These are phyloP conservation scores for Thelephora terrestris DNA, from an alignment of 1,284 basidiomycete genomes.

Conservation along the genomic window DNA sequence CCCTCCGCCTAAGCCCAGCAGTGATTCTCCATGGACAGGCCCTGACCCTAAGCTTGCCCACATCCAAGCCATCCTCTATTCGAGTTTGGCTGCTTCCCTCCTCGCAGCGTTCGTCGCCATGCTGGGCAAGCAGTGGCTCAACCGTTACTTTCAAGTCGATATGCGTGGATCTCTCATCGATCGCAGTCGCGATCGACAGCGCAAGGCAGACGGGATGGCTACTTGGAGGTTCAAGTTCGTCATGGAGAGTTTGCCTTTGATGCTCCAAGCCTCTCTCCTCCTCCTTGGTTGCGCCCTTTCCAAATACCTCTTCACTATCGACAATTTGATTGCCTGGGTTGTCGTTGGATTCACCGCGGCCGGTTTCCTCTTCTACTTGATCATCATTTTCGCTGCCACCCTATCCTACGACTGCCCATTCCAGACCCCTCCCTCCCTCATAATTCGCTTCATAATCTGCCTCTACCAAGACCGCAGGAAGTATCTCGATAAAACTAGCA, in stretches of 20 bases:
- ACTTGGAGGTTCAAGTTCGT: conserved; percentile 2
- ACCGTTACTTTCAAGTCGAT: too few relatives aligned
- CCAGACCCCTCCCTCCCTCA: conserved; percentile 1
- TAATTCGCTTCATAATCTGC: background rate
- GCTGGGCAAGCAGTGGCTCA: too few relatives aligned
- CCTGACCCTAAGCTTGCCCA: too few relatives aligned
- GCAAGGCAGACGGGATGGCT: background rate
- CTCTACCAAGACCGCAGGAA: background rate
- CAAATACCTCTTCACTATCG: background rate
- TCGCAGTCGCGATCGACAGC: background rate
- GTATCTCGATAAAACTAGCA: background rate
- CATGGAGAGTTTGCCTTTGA: background rate
- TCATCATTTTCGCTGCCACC: background rate
- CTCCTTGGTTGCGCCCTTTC: conserved; percentile 1
- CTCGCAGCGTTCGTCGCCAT: too few relatives aligned
- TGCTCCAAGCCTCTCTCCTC: conserved; percentile 1
- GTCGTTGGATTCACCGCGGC: background rate
- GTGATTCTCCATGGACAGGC: too few relatives aligned
- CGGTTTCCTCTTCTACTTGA: background rate
- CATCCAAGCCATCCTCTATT: too few relatives aligned
- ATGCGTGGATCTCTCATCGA: conserved; percentile 2
- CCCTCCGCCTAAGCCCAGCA: too few relatives aligned
- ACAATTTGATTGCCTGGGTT: background rate
- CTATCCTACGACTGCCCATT: conserved; percentile 2
- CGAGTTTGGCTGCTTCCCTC: too few relatives aligned